These are phyloP conservation scores for Harringtonia lauricola DNA, from an alignment of 2,329 filamentous ascomycete species.

Conservation along the genomic window DNA sequence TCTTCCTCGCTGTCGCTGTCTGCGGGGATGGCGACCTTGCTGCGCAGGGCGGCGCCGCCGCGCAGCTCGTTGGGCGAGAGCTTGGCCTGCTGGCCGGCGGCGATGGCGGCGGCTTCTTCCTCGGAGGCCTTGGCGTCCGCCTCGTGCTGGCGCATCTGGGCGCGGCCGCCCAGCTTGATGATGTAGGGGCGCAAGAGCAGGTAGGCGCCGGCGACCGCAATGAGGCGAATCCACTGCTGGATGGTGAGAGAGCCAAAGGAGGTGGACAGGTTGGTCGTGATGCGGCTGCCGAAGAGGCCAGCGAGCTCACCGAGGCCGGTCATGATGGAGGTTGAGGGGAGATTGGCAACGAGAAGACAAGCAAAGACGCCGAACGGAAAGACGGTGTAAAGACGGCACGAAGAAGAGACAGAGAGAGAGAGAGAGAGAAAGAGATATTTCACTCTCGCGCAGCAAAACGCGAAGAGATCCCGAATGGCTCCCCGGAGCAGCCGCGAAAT, in stretches of 20 bases:
- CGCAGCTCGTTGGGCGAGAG: constrained; percentile 55
- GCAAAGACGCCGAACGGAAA: too few relatives aligned
- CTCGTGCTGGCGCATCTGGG: constrained; percentile 54
- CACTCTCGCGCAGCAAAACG: background rate
- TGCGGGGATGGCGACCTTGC: constrained; percentile 40
- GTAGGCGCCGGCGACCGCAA: constrained; percentile 64
- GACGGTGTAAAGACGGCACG: background rate
- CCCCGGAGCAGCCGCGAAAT: background rate
- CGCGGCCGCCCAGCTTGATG: constrained; percentile 52
- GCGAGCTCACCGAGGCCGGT: constrained; percentile 16
- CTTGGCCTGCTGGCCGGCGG: constrained; percentile 28
- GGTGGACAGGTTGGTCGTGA: constrained; percentile 35
- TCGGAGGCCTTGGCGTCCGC: constrained; percentile 42
- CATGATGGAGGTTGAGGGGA: constrained; percentile 11
- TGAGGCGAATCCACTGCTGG: constrained; percentile 54
- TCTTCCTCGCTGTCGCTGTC: constrained; percentile 30
- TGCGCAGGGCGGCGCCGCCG: constrained; percentile 5
- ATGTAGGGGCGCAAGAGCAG: constrained; percentile 63
- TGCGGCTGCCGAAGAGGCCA: constrained; percentile 19
- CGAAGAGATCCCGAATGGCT: background rate
- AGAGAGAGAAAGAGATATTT: background rate
- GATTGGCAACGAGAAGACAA: background rate
- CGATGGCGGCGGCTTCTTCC: constrained; percentile 26
- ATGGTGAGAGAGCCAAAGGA: constrained; percentile 39
- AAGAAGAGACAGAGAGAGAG: background rate